These are phyloP conservation scores for Neurospora sp. DNA, from an alignment of 495 filamentous ascomycete species.

Conservation along the genomic window DNA sequence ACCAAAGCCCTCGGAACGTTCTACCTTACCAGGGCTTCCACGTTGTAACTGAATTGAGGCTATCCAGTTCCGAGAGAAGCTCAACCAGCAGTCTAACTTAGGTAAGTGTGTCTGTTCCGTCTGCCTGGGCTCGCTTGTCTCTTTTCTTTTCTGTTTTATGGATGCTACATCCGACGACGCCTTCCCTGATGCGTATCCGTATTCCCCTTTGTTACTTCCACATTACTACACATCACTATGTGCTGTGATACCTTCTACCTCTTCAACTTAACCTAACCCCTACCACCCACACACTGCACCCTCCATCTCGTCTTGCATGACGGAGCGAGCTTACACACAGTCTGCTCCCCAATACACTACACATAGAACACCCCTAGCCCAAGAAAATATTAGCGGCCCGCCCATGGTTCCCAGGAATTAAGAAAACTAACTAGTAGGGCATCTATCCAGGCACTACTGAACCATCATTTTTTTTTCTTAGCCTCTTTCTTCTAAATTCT, in stretches of 20 bases:
- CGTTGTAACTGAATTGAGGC: constrained; percentile 7
- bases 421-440: not conserved
- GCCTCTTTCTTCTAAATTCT: not conserved
- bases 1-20: constrained; percentile 6
- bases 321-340: not conserved
- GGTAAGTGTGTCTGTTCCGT: constrained; percentile 11
- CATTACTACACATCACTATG: not conserved
- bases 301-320: not conserved
- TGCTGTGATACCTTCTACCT: not conserved
- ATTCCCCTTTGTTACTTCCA: not conserved
- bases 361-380: not conserved
- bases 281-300: not conserved
- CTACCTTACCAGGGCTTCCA: constrained; percentile 2
- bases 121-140: not conserved
- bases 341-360: not conserved
- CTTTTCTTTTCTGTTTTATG: constrained; percentile 2
- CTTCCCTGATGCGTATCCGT: not conserved
- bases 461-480: not conserved
- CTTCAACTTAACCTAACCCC: not conserved
- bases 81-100: not conserved
- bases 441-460: not conserved
- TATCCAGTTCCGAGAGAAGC: not conserved
- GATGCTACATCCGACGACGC: not conserved
- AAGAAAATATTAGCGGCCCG: not conserved
- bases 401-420: not conserved